Conservation (phyloP, 352 stramenopile genomes). For the Globisporangium rhizosaccharum region DNA sequence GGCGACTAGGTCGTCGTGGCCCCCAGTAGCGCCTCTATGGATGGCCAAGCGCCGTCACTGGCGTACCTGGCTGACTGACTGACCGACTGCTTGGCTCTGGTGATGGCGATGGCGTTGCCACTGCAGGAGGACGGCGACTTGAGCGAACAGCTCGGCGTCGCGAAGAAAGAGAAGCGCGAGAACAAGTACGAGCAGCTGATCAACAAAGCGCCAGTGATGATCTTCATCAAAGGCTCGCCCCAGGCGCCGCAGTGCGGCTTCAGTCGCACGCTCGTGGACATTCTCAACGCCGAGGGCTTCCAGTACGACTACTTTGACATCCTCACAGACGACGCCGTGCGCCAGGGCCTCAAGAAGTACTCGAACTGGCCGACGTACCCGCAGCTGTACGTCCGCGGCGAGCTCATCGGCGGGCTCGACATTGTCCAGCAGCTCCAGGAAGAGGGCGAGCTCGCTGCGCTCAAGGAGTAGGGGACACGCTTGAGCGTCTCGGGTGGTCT, state of each 20-base stretch:
- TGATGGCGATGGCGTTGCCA: background rate
- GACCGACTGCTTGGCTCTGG: background rate
- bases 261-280: slow-evolving; percentile 91
- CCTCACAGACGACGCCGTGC: slow-evolving; percentile 93
- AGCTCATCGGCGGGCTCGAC: slow-evolving; percentile 97
- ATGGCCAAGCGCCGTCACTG: too few species aligned
- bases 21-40: too few species aligned
- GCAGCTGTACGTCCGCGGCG: slow-evolving; percentile 96
- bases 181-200: slow-evolving; percentile 90
- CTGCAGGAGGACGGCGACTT: slow-evolving; percentile 79
- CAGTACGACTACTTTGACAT: slow-evolving; percentile 97
- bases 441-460: slow-evolving; percentile 70
- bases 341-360: slow-evolving; percentile 96
- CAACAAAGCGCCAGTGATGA: slow-evolving; percentile 90
- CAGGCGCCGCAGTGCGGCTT: slow-evolving; percentile 94
- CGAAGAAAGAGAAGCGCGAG: slow-evolving; percentile 80
- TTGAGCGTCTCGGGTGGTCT: too few species aligned
- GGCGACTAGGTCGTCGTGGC: too few species aligned
- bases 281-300: slow-evolving; percentile 89
- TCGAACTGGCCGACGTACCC: slow-evolving; percentile 98
- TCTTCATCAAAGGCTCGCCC: slow-evolving; percentile 98
- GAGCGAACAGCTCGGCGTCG: slow-evolving; percentile 86
- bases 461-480: slow-evolving; percentile 57
- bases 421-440: slow-evolving; percentile 96
- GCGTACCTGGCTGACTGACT: background rate